Base-by-base conservation (phyloP, 1,284 basidiomycete genomes). In the Gomphus bonarii region DNA sequence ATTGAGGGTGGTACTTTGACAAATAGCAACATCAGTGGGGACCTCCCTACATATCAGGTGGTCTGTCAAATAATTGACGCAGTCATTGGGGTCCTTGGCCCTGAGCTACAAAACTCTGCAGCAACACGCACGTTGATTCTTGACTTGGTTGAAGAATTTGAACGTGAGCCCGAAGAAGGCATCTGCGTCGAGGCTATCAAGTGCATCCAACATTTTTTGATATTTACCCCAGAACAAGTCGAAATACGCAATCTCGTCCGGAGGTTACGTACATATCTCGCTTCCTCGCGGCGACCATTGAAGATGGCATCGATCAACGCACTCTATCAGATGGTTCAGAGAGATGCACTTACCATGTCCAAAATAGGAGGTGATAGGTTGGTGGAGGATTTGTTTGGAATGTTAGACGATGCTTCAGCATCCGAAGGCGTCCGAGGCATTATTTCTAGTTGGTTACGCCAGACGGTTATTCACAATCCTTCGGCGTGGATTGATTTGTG, bases 401-500 rank as follows among this genome's bases (percentile, higher is more conserved):
- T 98, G 80, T 74, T 99, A 35, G 97, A 99, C 67, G 90, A 88
- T 63, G 94, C 97, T 67, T 88, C 93, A 0, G 89, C 85, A 2
- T 88, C 97, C n/a, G 90, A 95, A 61, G 95, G 95, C 2, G 92
- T 99, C 30, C 78, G 89, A 47, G 88, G 92, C 62, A 92, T 98
- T 50, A 95, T 99, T 63, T 77, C 81, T n/a, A 91, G 87, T 63
- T 99, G 97, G 97, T 76, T 99, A 10, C 82, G 88, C 61, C 95
- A 98, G 69, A 99, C 97, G 0, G 94, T 94, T 0, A 80, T 91
- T 20, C 81, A 90, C 55, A 91, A 95, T 60, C 95, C 97, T 0
- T 92, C 88, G 0, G 95, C 94, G 1, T 99, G 97, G 97, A 97
- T 99, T 60, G 94, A 97, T 66, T 76, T 99, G 1, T 99, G 95